Evolutionary conservation across 257 asterid genomes (phyloP).

Genomic region (Handroanthus guayacan): DNA sequence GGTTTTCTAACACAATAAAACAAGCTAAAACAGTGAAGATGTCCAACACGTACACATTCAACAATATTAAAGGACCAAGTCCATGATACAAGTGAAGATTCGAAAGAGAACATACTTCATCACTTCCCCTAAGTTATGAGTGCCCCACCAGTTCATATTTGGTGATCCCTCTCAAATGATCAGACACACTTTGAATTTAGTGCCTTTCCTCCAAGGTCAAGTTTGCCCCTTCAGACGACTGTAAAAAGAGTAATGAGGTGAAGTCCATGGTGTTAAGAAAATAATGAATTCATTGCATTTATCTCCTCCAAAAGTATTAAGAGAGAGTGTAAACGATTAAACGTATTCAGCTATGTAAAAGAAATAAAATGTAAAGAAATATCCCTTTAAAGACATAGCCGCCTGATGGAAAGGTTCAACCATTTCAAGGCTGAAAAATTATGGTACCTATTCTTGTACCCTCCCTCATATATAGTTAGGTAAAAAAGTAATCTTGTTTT

Average conservation of each 20-base stretch:
- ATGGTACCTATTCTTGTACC: too few species aligned
- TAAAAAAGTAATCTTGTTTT: too few species aligned
- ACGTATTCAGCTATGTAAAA: neutral
- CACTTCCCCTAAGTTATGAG: constrained; percentile 32
- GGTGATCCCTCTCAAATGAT: constrained; percentile 46
- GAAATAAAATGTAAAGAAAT: neutral
- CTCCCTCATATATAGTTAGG: too few species aligned
- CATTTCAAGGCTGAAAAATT: neutral
- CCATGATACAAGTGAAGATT: neutral
- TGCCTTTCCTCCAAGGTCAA: constrained; percentile 67
- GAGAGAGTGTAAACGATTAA: neutral
- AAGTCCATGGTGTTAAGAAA: neutral
- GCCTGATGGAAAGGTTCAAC: neutral
- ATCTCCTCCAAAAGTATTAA: neutral
- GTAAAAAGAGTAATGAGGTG: constrained; percentile 36
- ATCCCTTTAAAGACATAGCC: neutral
- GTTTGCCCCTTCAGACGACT: constrained; percentile 57
- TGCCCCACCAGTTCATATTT: constrained; percentile 27
- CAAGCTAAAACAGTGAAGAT: neutral
- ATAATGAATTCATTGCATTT: neutral
- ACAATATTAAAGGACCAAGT: neutral
- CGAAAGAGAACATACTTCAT: constrained; percentile 13
- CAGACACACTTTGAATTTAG: constrained; percentile 54
- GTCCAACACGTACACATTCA: neutral
- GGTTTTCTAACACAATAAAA: neutral